Percentiles rank a stretch among this genome's conserved stretches.
Evolutionary conservation across 495 filamentous ascomycete genomes (phyloP).

Genomic region (Penicillium dipodomyicola): DNA sequence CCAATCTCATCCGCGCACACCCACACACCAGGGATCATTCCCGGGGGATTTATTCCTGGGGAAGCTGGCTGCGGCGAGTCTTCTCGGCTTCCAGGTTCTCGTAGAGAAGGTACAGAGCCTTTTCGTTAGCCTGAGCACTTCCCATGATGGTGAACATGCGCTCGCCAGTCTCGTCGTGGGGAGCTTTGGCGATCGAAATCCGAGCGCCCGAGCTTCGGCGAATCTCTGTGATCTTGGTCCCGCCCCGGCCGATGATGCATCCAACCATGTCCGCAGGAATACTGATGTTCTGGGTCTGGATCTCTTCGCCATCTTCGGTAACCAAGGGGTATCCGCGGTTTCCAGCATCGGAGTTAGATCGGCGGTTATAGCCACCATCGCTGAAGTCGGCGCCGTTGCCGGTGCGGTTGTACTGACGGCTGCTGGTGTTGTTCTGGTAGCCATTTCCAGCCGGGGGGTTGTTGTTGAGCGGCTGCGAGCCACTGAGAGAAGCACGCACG

Average conservation of each 20-base stretch:
- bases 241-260: conserved; percentile 93
- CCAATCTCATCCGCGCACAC: conserved; percentile 19
- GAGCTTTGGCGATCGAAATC: conserved; percentile 97
- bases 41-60: conserved; percentile 58
- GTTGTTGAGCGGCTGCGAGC: conserved; percentile 38
- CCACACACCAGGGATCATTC: conserved; percentile 20
- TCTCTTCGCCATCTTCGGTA: conserved; percentile 93
- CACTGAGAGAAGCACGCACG: conserved; percentile 70
- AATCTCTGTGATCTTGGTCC: conserved; percentile 97
- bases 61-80: conserved; percentile 81
- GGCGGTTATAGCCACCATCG: conserved; percentile 69
- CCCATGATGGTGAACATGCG: conserved; percentile 99
- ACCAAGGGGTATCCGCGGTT: conserved; percentile 72
- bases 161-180: conserved; percentile 96
- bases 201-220: conserved; percentile 91
- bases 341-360: conserved; percentile 75
- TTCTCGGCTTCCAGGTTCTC: conserved; percentile 99
- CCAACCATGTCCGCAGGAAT: conserved; percentile 99
- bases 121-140: conserved; percentile 85
- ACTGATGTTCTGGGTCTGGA: conserved; percentile 98
- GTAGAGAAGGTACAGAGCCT: conserved; percentile 91
- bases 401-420: conserved; percentile 82
- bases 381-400: conserved; percentile 98
- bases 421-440: conserved; percentile 48
- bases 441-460: conserved; percentile 36